Percentiles rank a stretch among this genome's conserved stretches.
phyloP scores from a whole-genome alignment of 352 stramenopile genomes.

The Plasmopara viticola region DNA sequence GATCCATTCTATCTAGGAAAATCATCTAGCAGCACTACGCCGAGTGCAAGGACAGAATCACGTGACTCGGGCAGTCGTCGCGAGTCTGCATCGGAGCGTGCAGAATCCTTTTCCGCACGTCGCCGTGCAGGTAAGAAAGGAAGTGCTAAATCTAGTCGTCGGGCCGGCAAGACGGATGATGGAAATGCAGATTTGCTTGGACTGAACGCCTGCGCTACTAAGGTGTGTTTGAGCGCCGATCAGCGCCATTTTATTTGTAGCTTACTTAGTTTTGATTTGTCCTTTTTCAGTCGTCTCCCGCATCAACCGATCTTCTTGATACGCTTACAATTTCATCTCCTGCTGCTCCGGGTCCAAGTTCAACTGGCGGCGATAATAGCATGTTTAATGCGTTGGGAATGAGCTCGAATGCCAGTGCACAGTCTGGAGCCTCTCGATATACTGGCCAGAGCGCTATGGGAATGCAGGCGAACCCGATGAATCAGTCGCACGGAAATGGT shows the following conservation, averaged over 20 bases:
- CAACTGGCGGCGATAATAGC: conserved; percentile 17
- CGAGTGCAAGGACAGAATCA: conserved; percentile 37
- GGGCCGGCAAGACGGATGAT: conserved; percentile 48
- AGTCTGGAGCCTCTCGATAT: conserved; percentile 28
- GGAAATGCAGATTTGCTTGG: conserved; percentile 52
- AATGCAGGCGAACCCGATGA: conserved; percentile 18
- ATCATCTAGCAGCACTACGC: conserved; percentile 31
- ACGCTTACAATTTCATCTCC: conserved; percentile 43
- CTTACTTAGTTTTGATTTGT: conserved; percentile 7
- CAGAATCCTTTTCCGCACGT: conserved; percentile 63
- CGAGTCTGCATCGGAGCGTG: conserved; percentile 38
- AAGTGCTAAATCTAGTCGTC: conserved; percentile 35
- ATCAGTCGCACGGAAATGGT: conserved; percentile 22
- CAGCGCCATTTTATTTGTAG: conserved; percentile 1
- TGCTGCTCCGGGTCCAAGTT: conserved; percentile 19
- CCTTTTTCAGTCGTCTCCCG: conserved; percentile 19
- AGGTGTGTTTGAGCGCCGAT: conserved; percentile 17
- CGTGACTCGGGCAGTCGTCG: conserved; percentile 20
- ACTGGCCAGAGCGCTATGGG: conserved; percentile 33
- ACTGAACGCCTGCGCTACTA: conserved; percentile 29
- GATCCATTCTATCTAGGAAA: conserved; percentile 70
- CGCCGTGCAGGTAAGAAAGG: conserved; percentile 66
- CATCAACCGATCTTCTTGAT: conserved; percentile 40
- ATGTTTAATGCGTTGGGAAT: conserved; percentile 73
- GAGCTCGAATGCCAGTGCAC: conserved; percentile 25